These are phyloP conservation scores for Penicillium daleae DNA, from an alignment of 495 filamentous ascomycete species.

Conservation along the genomic window DNA sequence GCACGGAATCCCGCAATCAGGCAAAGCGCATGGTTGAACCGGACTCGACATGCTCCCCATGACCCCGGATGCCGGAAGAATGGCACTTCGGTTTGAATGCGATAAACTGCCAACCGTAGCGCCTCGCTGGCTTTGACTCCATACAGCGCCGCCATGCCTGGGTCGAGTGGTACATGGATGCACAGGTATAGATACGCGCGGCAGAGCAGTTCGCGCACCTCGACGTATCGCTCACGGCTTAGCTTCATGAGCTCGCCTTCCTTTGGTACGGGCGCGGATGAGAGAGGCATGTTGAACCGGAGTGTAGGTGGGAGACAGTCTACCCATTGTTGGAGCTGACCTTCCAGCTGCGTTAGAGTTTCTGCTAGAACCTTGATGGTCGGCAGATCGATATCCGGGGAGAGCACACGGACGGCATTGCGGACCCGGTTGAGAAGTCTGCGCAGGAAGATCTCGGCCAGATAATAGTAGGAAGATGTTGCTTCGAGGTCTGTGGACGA, in stretches of 20 bases:
- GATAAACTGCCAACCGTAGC: slow-evolving; percentile 31
- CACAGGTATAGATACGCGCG: slow-evolving; percentile 44
- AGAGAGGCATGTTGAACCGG: slow-evolving; percentile 37
- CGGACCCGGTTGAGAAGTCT: slow-evolving; percentile 42
- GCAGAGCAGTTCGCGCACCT: slow-evolving; percentile 44
- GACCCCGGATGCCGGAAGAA: slow-evolving; percentile 39
- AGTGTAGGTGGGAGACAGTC: slow-evolving; percentile 37
- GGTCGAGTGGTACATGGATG: slow-evolving; percentile 28
- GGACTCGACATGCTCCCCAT: slow-evolving; percentile 37
- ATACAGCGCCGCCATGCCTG: slow-evolving; percentile 23
- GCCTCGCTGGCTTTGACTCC: slow-evolving; percentile 35
- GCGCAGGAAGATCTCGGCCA: slow-evolving; percentile 44
- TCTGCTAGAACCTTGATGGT: slow-evolving; percentile 31
- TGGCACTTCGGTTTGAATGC: slow-evolving; percentile 34
- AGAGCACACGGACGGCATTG: slow-evolving; percentile 38
- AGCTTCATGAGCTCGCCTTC: slow-evolving; percentile 42
- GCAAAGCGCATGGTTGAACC: slow-evolving; percentile 37
- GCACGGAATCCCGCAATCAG: slow-evolving; percentile 34
- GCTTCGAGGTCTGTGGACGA: slow-evolving; percentile 31
- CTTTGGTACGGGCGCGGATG: slow-evolving; percentile 24
- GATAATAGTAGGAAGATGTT: slow-evolving; percentile 43
- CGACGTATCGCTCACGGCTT: slow-evolving; percentile 42
- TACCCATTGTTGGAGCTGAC: slow-evolving; percentile 43
- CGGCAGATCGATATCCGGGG: slow-evolving; percentile 31
- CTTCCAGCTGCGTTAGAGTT: slow-evolving; percentile 37